Base-by-base conservation (phyloP, 805 yeast genomes). In the Candida alai region DNA sequence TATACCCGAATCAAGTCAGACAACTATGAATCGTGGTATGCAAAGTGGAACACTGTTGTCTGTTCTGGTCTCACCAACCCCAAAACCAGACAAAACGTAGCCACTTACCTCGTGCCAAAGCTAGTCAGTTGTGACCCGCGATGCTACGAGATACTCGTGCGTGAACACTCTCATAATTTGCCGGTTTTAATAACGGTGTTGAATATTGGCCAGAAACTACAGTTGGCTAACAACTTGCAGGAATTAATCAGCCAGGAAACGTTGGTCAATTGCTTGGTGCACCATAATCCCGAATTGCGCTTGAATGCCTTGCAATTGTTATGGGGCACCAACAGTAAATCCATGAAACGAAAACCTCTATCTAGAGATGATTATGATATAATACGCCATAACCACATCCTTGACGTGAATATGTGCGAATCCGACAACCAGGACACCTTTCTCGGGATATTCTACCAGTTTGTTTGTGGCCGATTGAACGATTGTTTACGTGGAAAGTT, bases 171-270 rank as follows among this genome's bases (percentile, higher is more conserved):
- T 11, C 19, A 43, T 6, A 57, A 63, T 12, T 47, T 62, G 8
- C 56, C 68, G 3, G 52, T 75, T 2, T 56, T 78, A 24, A 55
- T 84, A 9, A 75, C 78, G 3, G 62, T 80, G 30, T 54, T 81
- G 28, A 77, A 73, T 47, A 69, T 81, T 39, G 90, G 86, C 1
- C 84, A 80, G 51, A 76, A 74, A 24, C 47, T 78, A 16, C 71
- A 34, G 15, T 19, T 41, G 6, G 21, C 40, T 12, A 37, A 41
- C 12, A 34, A 43, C n/a, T 31, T 37, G 15, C 13, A 29, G 22
- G 11, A 30, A 2, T n/a, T 23, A 5, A 15, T 34, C 10, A 39
- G 43, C 3, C 10, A 29, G 9, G 32, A 37, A 6, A 6, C 29
- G 9, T 32, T 37, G 6, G 12, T 15, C 2, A 36, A 37, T 2